A percentile compares a stretch with the other conserved stretches of the same genome.
Conservation (phyloP, 257 asterid genomes). For the Marsdenia floribunda region DNA sequence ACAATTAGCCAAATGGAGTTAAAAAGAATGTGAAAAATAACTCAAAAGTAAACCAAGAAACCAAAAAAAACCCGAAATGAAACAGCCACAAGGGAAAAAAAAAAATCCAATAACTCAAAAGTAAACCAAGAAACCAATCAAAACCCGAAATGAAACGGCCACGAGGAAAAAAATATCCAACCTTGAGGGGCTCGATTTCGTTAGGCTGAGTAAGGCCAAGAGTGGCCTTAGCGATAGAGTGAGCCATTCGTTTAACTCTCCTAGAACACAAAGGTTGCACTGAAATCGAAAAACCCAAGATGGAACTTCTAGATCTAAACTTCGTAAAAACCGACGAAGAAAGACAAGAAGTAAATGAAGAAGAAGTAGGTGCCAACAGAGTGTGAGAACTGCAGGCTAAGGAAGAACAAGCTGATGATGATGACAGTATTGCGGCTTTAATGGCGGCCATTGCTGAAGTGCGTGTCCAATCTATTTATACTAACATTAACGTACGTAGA, state of each 20-base stretch:
- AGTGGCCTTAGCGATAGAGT: conserved; percentile 37
- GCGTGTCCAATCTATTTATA: conserved; percentile 11
- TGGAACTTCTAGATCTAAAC: conserved; percentile 22
- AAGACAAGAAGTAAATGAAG: too few relatives aligned
- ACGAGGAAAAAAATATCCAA: not conserved
- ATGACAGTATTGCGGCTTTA: conserved; percentile 15
- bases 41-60: not conserved
- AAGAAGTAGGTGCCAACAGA: conserved; percentile 14
- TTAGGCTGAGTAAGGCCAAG: conserved; percentile 46
- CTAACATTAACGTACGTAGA: not conserved
- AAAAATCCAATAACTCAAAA: not conserved
- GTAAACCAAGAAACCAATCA: not conserved
- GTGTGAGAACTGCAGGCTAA: conserved; percentile 15
- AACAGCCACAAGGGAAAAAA: not conserved
- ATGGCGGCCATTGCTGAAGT: conserved; percentile 32
- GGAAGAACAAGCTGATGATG: not conserved
- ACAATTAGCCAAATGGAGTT: not conserved
- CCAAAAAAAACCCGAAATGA: not conserved
- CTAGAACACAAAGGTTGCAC: conserved; percentile 26
- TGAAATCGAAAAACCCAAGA: conserved; percentile 24
- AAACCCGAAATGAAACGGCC: not conserved
- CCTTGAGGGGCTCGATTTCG: conserved; percentile 35
- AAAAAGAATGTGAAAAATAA: not conserved
- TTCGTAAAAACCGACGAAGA: conserved; percentile 24
- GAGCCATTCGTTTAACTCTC: conserved; percentile 39